phyloP scores from a whole-genome alignment of 2,329 filamentous ascomycete genomes.

The Fusarium nelsonii region DNA sequence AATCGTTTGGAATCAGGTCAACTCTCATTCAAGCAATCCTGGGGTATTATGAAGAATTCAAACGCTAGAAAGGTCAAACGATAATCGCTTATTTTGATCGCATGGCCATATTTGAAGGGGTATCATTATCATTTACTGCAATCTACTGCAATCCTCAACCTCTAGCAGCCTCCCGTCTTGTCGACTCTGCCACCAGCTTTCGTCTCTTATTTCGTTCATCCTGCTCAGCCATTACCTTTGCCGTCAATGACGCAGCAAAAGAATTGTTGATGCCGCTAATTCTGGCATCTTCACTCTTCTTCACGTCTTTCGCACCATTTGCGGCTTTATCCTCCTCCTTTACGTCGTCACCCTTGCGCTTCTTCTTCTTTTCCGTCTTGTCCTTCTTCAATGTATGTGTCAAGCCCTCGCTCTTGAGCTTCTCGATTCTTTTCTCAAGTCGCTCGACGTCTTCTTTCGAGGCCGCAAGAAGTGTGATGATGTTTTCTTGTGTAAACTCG shows the following conservation, averaged over 20 bases:
- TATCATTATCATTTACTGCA: conserved; percentile 36
- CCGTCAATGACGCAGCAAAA: conserved; percentile 85
- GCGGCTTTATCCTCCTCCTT: conserved; percentile 64
- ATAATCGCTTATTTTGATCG: not conserved
- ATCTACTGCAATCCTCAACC: conserved; percentile 24
- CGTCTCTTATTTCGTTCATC: conserved; percentile 83
- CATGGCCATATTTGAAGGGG: conserved; percentile 12
- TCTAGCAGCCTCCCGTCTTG: conserved; percentile 28
- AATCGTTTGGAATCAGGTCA: too few relatives aligned
- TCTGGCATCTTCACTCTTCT: conserved; percentile 54
- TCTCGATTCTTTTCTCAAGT: conserved; percentile 74
- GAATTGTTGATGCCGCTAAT: conserved; percentile 85
- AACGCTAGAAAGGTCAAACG: too few relatives aligned
- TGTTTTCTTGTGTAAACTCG: conserved; percentile 76
- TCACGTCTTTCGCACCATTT: conserved; percentile 51
- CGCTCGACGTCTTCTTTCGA: conserved; percentile 76
- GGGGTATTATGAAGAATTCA: too few relatives aligned
- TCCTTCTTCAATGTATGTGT: conserved; percentile 92
- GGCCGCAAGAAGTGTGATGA: conserved; percentile 84
- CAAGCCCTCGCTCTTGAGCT: conserved; percentile 77
- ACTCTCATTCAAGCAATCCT: too few relatives aligned
- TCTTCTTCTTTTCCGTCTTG: conserved; percentile 73
- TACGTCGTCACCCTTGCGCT: conserved; percentile 67
- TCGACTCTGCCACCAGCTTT: conserved; percentile 65
- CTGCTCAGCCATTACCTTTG: conserved; percentile 88